phyloP scores from a whole-genome alignment of 768 basidiomycete species.

The Tylopilus rubrobrunneus region DNA sequence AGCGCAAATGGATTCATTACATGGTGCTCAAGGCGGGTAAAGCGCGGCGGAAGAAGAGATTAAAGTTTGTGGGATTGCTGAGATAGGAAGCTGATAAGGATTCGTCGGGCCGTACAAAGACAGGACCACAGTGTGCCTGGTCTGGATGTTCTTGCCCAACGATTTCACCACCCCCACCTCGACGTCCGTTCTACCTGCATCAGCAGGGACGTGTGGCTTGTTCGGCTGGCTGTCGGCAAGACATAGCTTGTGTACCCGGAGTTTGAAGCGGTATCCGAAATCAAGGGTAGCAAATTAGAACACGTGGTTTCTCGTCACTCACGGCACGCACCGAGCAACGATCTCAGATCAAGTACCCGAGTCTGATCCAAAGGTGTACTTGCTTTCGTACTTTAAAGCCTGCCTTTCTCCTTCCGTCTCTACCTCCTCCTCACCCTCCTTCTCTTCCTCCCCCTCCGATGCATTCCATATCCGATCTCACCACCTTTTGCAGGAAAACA shows the following conservation, averaged over 20 bases:
- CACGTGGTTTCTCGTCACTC: slow-evolving; percentile 23
- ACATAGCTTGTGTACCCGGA: slow-evolving; percentile 5
- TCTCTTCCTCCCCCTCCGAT: slow-evolving; percentile 24
- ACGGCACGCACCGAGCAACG: slow-evolving; percentile 22
- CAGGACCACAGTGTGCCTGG: neutral
- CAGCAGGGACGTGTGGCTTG: too few species aligned
- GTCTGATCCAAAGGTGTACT: slow-evolving; percentile 8
- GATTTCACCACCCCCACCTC: neutral
- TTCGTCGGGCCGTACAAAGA: neutral
- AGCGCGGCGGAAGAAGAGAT: slow-evolving; percentile 16
- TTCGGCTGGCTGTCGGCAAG: slow-evolving; percentile 14
- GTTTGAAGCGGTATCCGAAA: slow-evolving; percentile 14
- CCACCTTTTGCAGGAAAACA: slow-evolving; percentile 79
- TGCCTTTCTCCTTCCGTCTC: slow-evolving; percentile 8
- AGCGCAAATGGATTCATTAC: slow-evolving; percentile 19
- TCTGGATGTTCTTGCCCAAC: neutral
- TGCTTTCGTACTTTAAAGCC: slow-evolving; percentile 20
- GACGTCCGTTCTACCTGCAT: neutral
- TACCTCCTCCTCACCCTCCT: slow-evolving; percentile 2
- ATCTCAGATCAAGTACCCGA: slow-evolving; percentile 28
- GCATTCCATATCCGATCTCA: slow-evolving; percentile 89
- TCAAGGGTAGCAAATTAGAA: slow-evolving; percentile 1
- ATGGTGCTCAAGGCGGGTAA: slow-evolving; percentile 14
- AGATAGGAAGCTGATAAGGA: slow-evolving; percentile 25
- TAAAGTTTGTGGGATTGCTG: slow-evolving; percentile 20